Evolutionary conservation across 2,329 filamentous ascomycete genomes (phyloP), one percentile per base, ranked within the genome.

Genomic region (Intubia oerlemansii): DNA sequence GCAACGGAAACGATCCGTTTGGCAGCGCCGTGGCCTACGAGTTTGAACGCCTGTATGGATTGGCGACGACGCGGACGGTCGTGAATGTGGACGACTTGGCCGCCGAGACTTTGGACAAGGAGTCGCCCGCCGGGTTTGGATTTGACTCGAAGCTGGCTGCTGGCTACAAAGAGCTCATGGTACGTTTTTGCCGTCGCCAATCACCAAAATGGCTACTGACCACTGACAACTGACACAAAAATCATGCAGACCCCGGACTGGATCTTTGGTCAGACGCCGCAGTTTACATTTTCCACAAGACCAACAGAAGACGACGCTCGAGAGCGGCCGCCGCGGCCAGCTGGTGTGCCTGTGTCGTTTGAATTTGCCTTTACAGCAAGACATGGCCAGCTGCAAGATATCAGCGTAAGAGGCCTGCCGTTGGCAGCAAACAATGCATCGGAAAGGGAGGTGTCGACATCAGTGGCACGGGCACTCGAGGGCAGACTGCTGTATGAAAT

Each of bases 191-290:
- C n/a, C n/a, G n/a, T n/a, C n/a, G n/a, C n/a, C n/a, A n/a, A n/a
- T n/a, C n/a, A n/a, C n/a, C n/a, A n/a, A n/a, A n/a, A n/a, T n/a
- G n/a, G n/a, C n/a, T n/a, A n/a, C n/a, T n/a, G n/a, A n/a, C n/a
- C n/a, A n/a, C n/a, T n/a, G n/a, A n/a, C n/a, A n/a, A n/a, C n/a
- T n/a, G 10, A 21, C 9, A 21, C 11, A 12, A 7, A 22, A 18
- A 10, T 24, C 30, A 8, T 10, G 2, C 10, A 70, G 60, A 72
- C 70, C 0, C 49, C 53, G 4, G 64, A 70, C 9, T 93, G 82
- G 81, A 74, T 75, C 33, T 92, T 75, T 49, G 66, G 66, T 3
- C 82, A 92, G 51, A 92, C 84, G 2, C 84, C 84, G 1, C 72
- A 73, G 31, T 93, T 92, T 46, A 68, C 62, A 7, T 70, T 85